Base-by-base conservation (phyloP, 768 basidiomycete genomes). In the Scleroderma bovista region DNA sequence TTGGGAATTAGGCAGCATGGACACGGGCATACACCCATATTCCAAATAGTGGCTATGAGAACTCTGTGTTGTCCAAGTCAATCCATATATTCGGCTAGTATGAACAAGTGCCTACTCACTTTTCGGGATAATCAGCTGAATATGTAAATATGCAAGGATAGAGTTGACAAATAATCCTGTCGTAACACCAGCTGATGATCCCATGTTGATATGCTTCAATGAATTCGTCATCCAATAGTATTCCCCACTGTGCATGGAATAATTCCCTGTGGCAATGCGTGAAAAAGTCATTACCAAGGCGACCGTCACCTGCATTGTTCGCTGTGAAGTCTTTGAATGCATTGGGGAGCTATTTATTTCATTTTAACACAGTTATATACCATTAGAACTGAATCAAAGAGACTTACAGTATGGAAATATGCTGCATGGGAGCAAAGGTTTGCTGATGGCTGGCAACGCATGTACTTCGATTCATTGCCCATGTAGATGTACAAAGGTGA, bases 91-190 rank as follows among this genome's bases (percentile, higher is more conserved):
- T 29, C 4, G 9, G 26, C 9, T 5, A 29, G 9, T 29, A 29
- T 5, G 9, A 29, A 29, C 9, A 29, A 5, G 9, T 29, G 26
- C 4, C 9, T 4, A 57, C 59, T 29, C 37, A 69, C 69, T 70
- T 70, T 45, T 70, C 69, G 1, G 65, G 68, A 45, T 69, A 69
- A 42, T 69, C 63, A 2, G 68, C 63, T 19, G 61, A 59, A 43
- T 68, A 67, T 1, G 65, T 64, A 24, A 67, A 59, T 2, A 69
- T 53, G 4, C 55, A 48, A 10, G 59, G 59, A 44, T 57, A 69
- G 5, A 58, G 33, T 10, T 26, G 32, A 11, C 33, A 16, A 12
- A 40, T 19, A 1, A 59, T 15, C 1, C 57, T 48, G 38, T 58
- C 53, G 10, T 3, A 58, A 40, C n/a, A 59, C 39, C 4, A n/a